Base-by-base conservation (phyloP, 2,329 filamentous ascomycete species). In the Aspergillus vadensis region DNA sequence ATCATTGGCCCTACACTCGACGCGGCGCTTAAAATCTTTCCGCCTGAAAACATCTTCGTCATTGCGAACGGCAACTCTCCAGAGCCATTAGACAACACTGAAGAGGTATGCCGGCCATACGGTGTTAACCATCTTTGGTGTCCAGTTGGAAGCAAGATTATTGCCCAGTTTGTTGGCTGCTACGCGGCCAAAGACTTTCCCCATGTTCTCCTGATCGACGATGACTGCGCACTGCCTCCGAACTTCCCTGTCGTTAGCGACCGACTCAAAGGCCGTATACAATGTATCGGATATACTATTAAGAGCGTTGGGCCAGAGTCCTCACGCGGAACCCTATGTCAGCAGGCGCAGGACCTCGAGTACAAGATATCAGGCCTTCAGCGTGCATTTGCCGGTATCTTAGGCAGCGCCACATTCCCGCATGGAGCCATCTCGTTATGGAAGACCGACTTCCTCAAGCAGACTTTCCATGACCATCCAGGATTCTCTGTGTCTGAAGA, bases 361-460 rank as follows among this genome's bases (percentile, higher is more conserved):
- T 83, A 83, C 68, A 83, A 83, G 63, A 71, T 83, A 55, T 79
- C 77, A 12, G 81, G 81, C 4, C 70, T 83, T 1, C 76, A 79
- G 52, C 75, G 80, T 23, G 72, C 74, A 25, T 78, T 82, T 48
- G 76, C 77, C 5, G 80, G 80, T 6, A 76, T 72, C 43, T 61
- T 80, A 25, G 81, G 81, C 17, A 80, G 76, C 56, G 78, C 80
- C 0, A 82, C 79, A 0, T 83, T 83, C 60, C 80, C 81, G 0
- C 81, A 83, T 57, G 81, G 81, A 5, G 81, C 81, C 15, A 83
- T 83, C 49, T 79, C 78, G 7, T 71, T 83, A 2, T 83, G 77
- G 81, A 76, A 82, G 55, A 73, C 78, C 2, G 69, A 79, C 27
- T 78, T 82, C 39, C 70, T 83, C 8, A 76, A 80, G 54, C 69